Evolutionary conservation across 1,139 yeast species (phyloP).

Genomic region (Lodderomyces theae): DNA sequence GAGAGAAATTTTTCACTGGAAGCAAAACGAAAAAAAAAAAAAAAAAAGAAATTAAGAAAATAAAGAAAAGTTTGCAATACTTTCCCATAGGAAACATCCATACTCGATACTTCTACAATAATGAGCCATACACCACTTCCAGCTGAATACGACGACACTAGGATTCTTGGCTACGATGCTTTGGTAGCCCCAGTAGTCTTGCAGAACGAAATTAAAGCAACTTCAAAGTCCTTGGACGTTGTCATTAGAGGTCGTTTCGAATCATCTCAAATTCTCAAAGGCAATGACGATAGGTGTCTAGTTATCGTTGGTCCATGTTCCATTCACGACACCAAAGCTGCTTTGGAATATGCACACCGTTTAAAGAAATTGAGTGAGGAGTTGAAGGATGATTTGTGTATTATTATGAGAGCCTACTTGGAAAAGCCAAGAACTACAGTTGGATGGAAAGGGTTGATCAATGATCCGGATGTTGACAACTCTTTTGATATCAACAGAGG

Average conservation of each 20-base stretch:
- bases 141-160: constrained; percentile 81
- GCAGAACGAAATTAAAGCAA: constrained; percentile 82
- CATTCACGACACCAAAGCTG: constrained; percentile 90
- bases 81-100: too few relatives aligned
- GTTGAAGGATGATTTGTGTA: constrained; percentile 69
- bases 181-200: constrained; percentile 90
- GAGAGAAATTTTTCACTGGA: background rate
- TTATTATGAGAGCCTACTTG: constrained; percentile 95
- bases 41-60: too few relatives aligned
- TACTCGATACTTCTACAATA: too few relatives aligned
- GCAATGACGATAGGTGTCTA: constrained; percentile 75
- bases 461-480: constrained; percentile 95
- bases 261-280: constrained; percentile 67
- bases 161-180: constrained; percentile 93
- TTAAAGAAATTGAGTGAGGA: constrained; percentile 60
- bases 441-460: constrained; percentile 97
- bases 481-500: constrained; percentile 95
- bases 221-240: constrained; percentile 54
- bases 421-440: constrained; percentile 99
- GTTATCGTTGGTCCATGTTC: constrained; percentile 96
- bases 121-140: constrained; percentile 55
- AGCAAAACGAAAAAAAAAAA: background rate
- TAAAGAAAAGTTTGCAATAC: background rate
- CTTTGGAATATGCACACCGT: constrained; percentile 78
- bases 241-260: constrained; percentile 76